Evolutionary conservation across 1,284 basidiomycete species (phyloP).

Genomic region (Pseudozyma hubeiensis): DNA sequence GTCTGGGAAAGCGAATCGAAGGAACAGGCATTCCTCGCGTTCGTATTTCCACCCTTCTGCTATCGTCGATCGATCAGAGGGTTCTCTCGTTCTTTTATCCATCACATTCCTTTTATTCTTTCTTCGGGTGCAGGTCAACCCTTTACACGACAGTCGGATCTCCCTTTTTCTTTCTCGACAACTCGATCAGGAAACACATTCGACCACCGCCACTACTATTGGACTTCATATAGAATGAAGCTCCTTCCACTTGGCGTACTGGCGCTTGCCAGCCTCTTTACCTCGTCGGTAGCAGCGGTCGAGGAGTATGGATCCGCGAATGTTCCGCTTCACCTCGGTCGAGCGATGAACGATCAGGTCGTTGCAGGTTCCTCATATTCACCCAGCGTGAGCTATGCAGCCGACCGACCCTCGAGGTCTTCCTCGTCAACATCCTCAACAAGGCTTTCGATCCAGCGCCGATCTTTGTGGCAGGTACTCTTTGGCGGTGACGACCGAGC

Average conservation of each 20-base stretch:
- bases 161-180: too few species aligned
- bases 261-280: constrained; percentile 28
- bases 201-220: too few species aligned
- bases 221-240: constrained; percentile 19
- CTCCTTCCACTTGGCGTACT: constrained; percentile 28
- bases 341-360: background rate
- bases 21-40: constrained; percentile 9
- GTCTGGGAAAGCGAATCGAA: constrained; percentile 2
- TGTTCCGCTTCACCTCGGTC: background rate
- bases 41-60: constrained; percentile 1
- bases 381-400: constrained; percentile 5
- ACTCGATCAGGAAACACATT: too few species aligned
- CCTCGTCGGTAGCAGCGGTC: constrained; percentile 14
- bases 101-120: constrained; percentile 4
- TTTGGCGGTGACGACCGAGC: constrained; percentile 5
- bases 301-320: background rate
- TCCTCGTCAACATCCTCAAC: background rate
- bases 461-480: constrained; percentile 32
- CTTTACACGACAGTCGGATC: constrained; percentile 7
- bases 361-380: background rate
- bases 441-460: constrained; percentile 5
- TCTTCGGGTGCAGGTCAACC: constrained; percentile 33
- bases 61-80: constrained; percentile 27
- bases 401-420: constrained; percentile 11
- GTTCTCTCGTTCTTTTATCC: constrained; percentile 14